Base-by-base conservation (phyloP, 257 asterid genomes). In the Nicotiana obtusifolia region DNA sequence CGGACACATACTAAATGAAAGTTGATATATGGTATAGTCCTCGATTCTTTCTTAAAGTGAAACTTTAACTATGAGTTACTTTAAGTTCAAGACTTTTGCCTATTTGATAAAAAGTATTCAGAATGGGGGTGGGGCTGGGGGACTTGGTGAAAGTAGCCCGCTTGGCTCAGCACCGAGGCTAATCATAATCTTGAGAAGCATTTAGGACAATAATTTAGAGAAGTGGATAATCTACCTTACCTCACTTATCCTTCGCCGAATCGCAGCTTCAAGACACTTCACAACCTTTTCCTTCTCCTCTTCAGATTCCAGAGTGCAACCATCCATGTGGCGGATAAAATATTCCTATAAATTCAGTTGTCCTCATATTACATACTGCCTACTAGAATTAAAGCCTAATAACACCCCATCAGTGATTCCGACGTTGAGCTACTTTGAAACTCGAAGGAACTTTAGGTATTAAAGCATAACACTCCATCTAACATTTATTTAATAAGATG, bases 211-310 rank as follows among this genome's bases (percentile, higher is more conserved):
- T 73, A 22, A 73, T 57, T 57, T 57, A 75, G 62, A 75, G 62
- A 57, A 80, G 44, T 30, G 69, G 41, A 53, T 41, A 16, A 47
- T 80, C 53, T 81, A 1, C 44, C 71, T 85, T 87, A 95, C 99
- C 97, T 95, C 98, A 60, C 98, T 94, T 37, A 87, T 90, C 89
- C 99, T 82, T 84, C 99, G 94, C 77, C 89, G 87, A 76, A 95
- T 90, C 9, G 99, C 98, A 82, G 99, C 99, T 89, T 95, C 99
- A 41, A 95, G 96, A 84, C 99, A 95, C 88, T 92, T 95, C 84
- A 88, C 81, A 82, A 92, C 97, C 89, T 86, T 94, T 65, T 92
- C 92, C 86, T 88, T 95, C 90, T 95, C 97, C 64, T 78, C 94
- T 81, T 88, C 90, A 19, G 88, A 86, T 41, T 88, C 91, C n/a